Base-by-base conservation (phyloP, 1,284 basidiomycete genomes). In the Naganishia sp. region DNA sequence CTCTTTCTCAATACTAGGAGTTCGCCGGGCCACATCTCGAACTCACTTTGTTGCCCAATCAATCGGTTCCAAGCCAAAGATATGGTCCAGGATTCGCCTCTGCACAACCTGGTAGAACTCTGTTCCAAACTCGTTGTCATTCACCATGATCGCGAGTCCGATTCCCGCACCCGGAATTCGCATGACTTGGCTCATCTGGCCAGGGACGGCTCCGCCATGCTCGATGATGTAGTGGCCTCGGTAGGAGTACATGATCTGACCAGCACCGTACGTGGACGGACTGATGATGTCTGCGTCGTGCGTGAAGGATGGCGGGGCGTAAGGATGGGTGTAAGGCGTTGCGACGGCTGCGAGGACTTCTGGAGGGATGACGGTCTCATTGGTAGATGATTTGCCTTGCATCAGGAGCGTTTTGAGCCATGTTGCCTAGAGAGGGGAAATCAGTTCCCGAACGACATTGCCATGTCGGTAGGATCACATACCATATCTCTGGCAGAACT, bases 361-460 rank as follows among this genome's bases (percentile, higher is more conserved):
- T 1, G 55, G 31, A 0, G 75, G 71, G 41, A 77, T 53, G 61
- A 73, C 49, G 1, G 54, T 23, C 13, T 51, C 46, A 28, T 64
- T 17, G 71, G 72, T 31, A 0, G 68, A 50, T 18, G 47, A 45
- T 51, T 45, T 28, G 15, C 68, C 68, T 6, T 63, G 47, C 32
- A 51, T 46, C 6, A 78, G 68, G 0, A 75, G 70, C 64, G 74
- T 72, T 43, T 71, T 60, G 0, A 77, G 58, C 76, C 75, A 75
- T 23, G 51, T 68, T 0, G 67, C 52, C 71, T 72, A 35, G 7
- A 10, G n/a, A 25, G 32, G 17, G 13, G 39, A 18, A 18, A 6
- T 50, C 47, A 49, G 43, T 9, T 9, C 21, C 35, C 39, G 2
- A 18, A 21, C 10, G 32, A 60, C 10, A 32, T 32, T 21, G 21